Percentiles rank a stretch among this genome's conserved stretches.
phyloP scores from a whole-genome alignment of 805 yeast genomes.

The Saccharomycopsis capsularis region DNA sequence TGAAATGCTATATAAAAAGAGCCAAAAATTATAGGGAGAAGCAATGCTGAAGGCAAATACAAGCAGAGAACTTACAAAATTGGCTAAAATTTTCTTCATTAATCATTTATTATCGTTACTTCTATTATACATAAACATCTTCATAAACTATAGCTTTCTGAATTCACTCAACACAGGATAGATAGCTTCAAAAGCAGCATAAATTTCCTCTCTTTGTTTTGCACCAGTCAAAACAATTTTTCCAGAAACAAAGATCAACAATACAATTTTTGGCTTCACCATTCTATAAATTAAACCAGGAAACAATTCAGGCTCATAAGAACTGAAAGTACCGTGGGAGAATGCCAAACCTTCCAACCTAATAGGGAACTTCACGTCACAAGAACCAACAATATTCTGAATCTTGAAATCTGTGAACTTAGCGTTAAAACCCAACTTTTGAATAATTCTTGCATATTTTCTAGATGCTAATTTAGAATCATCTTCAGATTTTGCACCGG shows the following conservation, averaged over 20 bases:
- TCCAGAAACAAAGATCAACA: conserved; percentile 93
- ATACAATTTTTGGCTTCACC: conserved; percentile 97
- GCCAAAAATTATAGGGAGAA: too few relatives aligned
- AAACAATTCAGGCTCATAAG: conserved; percentile 95
- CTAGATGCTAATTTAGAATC: conserved; percentile 97
- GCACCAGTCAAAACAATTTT: conserved; percentile 98
- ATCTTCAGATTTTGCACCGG: conserved; percentile 98
- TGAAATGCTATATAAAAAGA: too few relatives aligned
- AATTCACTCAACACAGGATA: conserved; percentile 98
- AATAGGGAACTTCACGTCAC: conserved; percentile 97
- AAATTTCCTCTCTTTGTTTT: conserved; percentile 96
- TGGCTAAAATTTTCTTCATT: too few relatives aligned
- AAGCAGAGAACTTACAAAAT: too few relatives aligned
- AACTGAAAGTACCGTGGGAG: conserved; percentile 97
- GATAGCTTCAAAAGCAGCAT: conserved; percentile 96
- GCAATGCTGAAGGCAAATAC: too few relatives aligned
- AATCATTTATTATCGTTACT: too few relatives aligned
- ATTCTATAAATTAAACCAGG: conserved; percentile 98
- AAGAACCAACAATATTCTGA: conserved; percentile 96
- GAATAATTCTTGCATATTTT: conserved; percentile 96
- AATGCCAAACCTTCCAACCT: conserved; percentile 96
- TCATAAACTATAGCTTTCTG: conserved; percentile 66
- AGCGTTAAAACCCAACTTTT: conserved; percentile 95
- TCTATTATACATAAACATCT: too few relatives aligned
- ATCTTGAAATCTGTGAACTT: conserved; percentile 97